Evolutionary conservation across 2,329 filamentous ascomycete genomes (phyloP).

Genomic region (Malbranchea zuffiana): DNA sequence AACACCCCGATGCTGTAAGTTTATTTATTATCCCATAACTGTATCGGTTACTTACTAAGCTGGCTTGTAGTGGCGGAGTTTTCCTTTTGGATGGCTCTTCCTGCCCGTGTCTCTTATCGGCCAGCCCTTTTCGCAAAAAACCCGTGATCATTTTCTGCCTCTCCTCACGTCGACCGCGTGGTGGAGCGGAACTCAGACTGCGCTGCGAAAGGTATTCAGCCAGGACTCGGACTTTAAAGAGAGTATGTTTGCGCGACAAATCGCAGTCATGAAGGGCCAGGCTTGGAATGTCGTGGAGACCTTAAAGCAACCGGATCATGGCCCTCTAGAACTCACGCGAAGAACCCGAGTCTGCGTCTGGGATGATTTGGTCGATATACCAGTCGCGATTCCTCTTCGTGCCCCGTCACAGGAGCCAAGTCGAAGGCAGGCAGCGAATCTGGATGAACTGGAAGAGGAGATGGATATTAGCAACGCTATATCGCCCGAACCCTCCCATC

Average conservation of each 20-base stretch:
- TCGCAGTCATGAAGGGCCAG: constrained; percentile 98
- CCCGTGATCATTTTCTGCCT: constrained; percentile 88
- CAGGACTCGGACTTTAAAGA: constrained; percentile 95
- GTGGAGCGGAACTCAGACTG: constrained; percentile 91
- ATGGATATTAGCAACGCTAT: constrained; percentile 77
- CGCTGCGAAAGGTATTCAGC: constrained; percentile 75
- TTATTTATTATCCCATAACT: neutral
- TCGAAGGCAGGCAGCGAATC: constrained; percentile 46
- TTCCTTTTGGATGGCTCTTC: constrained; percentile 97
- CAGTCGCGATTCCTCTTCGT: constrained; percentile 82
- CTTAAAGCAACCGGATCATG: constrained; percentile 82
- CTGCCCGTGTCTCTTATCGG: constrained; percentile 92
- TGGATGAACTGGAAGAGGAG: constrained; percentile 54
- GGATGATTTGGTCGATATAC: constrained; percentile 95
- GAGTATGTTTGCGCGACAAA: constrained; percentile 96
- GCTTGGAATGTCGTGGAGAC: constrained; percentile 99
- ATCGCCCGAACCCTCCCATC: constrained; percentile 41
- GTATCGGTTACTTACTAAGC: neutral
- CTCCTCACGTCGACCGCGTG: constrained; percentile 86
- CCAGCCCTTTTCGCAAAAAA: constrained; percentile 88
- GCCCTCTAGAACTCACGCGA: constrained; percentile 82
- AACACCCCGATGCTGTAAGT: constrained; percentile 79
- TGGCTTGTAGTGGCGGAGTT: constrained; percentile 56
- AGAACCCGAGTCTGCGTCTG: constrained; percentile 88
- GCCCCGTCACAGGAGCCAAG: constrained; percentile 75